Base-by-base conservation (phyloP, 2,329 filamentous ascomycete genomes). In the Rhynchosporium graminicola region DNA sequence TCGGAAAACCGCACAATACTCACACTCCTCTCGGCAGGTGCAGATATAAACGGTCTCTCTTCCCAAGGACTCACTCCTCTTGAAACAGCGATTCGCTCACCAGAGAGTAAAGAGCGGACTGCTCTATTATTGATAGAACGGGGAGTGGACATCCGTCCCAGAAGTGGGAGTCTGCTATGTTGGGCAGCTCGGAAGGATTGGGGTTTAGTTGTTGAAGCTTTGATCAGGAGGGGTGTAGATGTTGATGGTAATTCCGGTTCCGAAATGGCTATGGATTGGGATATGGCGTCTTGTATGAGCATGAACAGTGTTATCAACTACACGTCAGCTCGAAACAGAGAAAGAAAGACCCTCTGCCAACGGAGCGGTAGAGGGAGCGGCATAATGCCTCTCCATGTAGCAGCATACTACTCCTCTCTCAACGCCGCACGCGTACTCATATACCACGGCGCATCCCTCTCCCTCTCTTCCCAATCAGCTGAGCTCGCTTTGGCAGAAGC, bases 401-500 rank as follows among this genome's bases (percentile, higher is more conserved):
- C 51, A 42, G 5, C 33, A 0, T 54, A 54, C 36, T 54, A 54
- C 33, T 38, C 36, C 33, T 26, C 51, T 9, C 51, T 54, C 51
- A 8, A n/a, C n/a, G 9, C 36, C 4, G 51, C 51, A 3, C n/a
- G 20, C 12, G 9, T 38, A 8, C 51, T 54, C n/a, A 40, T 54
- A 10, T 7, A n/a, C 36, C 51, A 54, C 36, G 51, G 33, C 51
- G 51, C 51, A 5, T n/a, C 51, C 1, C n/a, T 42, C n/a, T 38
- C 38, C 38, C 20, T 54, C 6, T 12, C 20, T 20, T 40, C 51
- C n/a, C 36, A 38, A 20, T 40, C 36, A 6, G 36, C 33, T 2
- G 51, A 54, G 40, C 51, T 54, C 10, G 51, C 51, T 29, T 33
- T 54, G 20, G 51, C 51, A 10, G 51, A 54, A 42, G 51, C 51